Evolutionary conservation across 73 alveolate species (phyloP).

Genomic region (Blepharisma japonicum): DNA sequence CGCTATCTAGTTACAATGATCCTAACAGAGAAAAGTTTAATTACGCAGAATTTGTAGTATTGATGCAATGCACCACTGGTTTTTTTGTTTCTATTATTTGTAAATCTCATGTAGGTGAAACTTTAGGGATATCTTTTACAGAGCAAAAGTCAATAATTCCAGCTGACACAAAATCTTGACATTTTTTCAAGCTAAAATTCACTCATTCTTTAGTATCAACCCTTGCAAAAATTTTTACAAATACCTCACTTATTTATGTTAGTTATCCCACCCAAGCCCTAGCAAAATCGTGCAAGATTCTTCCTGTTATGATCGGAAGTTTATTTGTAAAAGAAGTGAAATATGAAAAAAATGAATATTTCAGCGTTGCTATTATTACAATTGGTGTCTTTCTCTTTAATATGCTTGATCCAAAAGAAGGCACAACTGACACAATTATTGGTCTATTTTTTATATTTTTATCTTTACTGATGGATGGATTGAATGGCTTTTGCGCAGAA

Average conservation of each 20-base stretch:
- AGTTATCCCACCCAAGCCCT: conserved; percentile 30
- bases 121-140: not conserved
- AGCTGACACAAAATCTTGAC: not conserved
- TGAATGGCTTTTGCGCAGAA: not conserved
- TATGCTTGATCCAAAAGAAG: too few species aligned
- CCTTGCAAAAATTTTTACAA: not conserved
- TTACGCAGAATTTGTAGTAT: not conserved
- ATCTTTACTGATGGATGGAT: not conserved
- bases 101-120: not conserved
- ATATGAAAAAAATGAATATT: not conserved
- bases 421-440: not conserved
- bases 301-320: conserved; percentile 20
- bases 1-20: not conserved
- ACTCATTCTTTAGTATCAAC: not conserved
- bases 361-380: conserved; percentile 25
- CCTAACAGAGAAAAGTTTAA: not conserved
- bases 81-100: not conserved
- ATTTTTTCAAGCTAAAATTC: not conserved
- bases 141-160: not conserved
- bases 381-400: not conserved
- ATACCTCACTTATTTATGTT: not conserved
- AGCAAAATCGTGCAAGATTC: conserved; percentile 30
- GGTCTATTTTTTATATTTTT: not conserved
- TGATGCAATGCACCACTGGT: not conserved
- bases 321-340: conserved; percentile 11